phyloP scores from a whole-genome alignment of 805 yeast species.

The Pichia nanzhaoensis region DNA sequence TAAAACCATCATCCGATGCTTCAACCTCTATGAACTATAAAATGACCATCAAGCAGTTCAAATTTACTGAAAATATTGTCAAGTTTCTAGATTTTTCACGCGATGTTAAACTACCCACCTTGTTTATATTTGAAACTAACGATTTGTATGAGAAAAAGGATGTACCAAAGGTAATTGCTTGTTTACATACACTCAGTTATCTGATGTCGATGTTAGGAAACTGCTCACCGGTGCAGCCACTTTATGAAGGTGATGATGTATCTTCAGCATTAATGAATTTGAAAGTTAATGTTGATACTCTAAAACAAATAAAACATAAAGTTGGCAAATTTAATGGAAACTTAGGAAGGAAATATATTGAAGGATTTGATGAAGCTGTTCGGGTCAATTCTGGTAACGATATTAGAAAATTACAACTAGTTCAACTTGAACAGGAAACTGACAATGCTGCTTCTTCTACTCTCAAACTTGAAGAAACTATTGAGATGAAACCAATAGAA shows the following conservation, averaged over 20 bases:
- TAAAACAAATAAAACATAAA: conserved; percentile 62
- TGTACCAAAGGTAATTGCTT: conserved; percentile 88
- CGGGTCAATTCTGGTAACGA: conserved; percentile 28
- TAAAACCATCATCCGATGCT: background rate
- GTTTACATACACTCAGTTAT: conserved; percentile 81
- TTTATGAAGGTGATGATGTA: conserved; percentile 40
- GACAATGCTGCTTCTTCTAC: background rate
- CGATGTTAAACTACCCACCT: conserved; percentile 70
- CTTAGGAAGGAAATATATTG: conserved; percentile 39
- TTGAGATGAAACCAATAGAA: background rate
- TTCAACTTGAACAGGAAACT: conserved; percentile 8
- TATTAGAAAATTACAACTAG: conserved; percentile 17
- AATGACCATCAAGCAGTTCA: conserved; percentile 54
- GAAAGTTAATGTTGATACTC: conserved; percentile 54
- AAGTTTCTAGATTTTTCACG: conserved; percentile 67
- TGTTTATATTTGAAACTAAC: conserved; percentile 84
- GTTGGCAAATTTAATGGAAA: conserved; percentile 28
- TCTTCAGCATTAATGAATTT: conserved; percentile 1
- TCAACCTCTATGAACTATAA: conserved; percentile 21
- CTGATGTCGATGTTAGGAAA: conserved; percentile 53
- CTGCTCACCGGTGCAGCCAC: conserved; percentile 54
- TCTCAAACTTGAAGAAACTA: background rate
- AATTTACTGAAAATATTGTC: conserved; percentile 90
- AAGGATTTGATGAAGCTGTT: conserved; percentile 28
- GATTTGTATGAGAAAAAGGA: conserved; percentile 90